Base-by-base conservation (phyloP, 129 eudicot species). In the Smallanthus sonchifolius region DNA sequence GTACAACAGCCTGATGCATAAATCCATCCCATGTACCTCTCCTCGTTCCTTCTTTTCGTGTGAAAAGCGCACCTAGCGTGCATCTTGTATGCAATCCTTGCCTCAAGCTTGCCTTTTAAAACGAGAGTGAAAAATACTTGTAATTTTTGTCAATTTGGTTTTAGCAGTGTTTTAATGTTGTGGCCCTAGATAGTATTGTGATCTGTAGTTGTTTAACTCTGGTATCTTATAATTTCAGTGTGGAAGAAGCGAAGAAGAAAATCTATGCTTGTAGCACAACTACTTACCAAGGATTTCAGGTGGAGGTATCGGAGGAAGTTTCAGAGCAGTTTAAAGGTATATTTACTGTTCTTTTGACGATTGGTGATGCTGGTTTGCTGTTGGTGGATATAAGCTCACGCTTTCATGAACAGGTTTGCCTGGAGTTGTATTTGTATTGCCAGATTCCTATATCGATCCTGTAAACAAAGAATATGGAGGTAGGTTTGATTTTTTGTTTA, bases 391-490 rank as follows among this genome's bases (percentile, higher is more conserved):
- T 74, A 43, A 16, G 49, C 62, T 72, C 37, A 19, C 52, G 4
- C 3, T 77, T 32, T 14, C 39, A 56, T 42, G 5, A 59, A 55
- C 84, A 94, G 99, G 76, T 71, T 42, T 94, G 32, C 96, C 91
- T 19, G 97, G 96, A 30, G 99, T 94, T 64, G 85, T 91, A 9
- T 94, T 94, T 82, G 82, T 94, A 34, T 68, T 94, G 81, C 99
- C 99, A 5, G 99, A 94, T 87, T 90, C 99, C 17, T 94, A 94
- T 72, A 91, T 91, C 39, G 99, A 94, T 79, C 99, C 99, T 35
- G 88, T 88, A 51, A 94, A 94, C 80, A 94, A 94, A 72, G 91
- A 91, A 71, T 94, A 94, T 75, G 96, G 99, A 83, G 99, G 99
- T 90, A 56, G 39, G 80, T 16, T 52, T 17, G 42, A n/a, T 39